These are phyloP conservation scores for Penicillium nucicola DNA, from an alignment of 495 filamentous ascomycete genomes.

Conservation along the genomic window DNA sequence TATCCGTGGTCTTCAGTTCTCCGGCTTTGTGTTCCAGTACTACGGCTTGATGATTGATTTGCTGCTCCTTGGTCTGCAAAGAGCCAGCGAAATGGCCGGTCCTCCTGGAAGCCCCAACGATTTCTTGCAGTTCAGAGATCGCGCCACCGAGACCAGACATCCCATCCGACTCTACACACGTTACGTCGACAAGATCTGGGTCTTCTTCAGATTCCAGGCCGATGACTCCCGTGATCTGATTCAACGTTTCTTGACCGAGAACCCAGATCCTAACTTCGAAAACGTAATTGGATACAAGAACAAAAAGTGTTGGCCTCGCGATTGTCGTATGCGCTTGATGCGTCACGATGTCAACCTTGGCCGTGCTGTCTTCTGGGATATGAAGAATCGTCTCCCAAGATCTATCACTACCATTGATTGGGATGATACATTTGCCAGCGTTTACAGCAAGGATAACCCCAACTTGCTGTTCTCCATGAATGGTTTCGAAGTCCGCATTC, in stretches of 20 bases:
- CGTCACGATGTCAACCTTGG: slow-evolving; percentile 98
- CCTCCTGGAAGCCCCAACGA: slow-evolving; percentile 97
- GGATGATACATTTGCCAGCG: slow-evolving; percentile 99
- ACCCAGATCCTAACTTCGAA: slow-evolving; percentile 98
- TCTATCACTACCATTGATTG: slow-evolving; percentile 97
- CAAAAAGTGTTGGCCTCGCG: slow-evolving; percentile 99
- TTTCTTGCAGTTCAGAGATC: slow-evolving; percentile 95
- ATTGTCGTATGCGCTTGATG: slow-evolving; percentile 98
- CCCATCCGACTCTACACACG: slow-evolving; percentile 95
- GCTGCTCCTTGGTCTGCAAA: slow-evolving; percentile 85
- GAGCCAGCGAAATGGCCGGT: slow-evolving; percentile 95
- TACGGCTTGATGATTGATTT: slow-evolving; percentile 96
- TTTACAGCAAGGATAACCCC: slow-evolving; percentile 97
- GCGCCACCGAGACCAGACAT: slow-evolving; percentile 84
- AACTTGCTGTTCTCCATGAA: slow-evolving; percentile 98
- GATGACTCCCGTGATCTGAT: slow-evolving; percentile 96
- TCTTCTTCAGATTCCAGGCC: slow-evolving; percentile 88
- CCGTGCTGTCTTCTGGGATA: slow-evolving; percentile 97
- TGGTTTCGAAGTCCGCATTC: slow-evolving; percentile 94
- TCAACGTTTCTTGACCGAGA: slow-evolving; percentile 95
- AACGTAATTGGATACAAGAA: slow-evolving; percentile 99
- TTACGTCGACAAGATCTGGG: slow-evolving; percentile 98
- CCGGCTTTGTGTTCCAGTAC: slow-evolving; percentile 98
- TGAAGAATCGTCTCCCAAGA: slow-evolving; percentile 94
- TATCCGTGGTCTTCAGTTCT: slow-evolving; percentile 97